phyloP scores from a whole-genome alignment of 495 filamentous ascomycete genomes.

The Geoglossum glabrum region DNA sequence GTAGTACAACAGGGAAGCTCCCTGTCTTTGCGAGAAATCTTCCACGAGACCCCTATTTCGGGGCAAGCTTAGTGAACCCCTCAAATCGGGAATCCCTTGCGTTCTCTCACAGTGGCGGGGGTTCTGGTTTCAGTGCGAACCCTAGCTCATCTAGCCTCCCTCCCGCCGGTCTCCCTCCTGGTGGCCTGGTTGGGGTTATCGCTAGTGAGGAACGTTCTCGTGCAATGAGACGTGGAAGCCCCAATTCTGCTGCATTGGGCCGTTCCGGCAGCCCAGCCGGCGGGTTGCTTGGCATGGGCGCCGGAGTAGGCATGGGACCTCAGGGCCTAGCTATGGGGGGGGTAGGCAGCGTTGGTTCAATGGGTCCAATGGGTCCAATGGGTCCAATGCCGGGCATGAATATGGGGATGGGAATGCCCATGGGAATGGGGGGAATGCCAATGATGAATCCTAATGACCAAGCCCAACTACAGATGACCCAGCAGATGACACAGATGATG shows the following conservation, averaged over 20 bases:
- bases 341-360: not conserved
- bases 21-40: constrained; percentile 77
- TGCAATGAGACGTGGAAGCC: constrained; percentile 61
- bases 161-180: constrained; percentile 28
- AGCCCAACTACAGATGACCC: constrained; percentile 62
- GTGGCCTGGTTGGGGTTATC: constrained; percentile 82
- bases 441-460: constrained; percentile 38
- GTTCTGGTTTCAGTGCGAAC: constrained; percentile 32
- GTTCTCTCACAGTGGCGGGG: constrained; percentile 33
- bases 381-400: constrained; percentile 1
- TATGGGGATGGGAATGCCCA: constrained; percentile 6
- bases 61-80: constrained; percentile 57
- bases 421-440: constrained; percentile 17
- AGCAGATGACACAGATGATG: constrained; percentile 80
- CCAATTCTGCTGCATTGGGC: constrained; percentile 14
- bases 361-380: not conserved
- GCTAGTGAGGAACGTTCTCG: constrained; percentile 60
- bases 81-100: constrained; percentile 58
- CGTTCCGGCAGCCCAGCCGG: constrained; percentile 20
- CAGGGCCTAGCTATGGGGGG: not conserved
- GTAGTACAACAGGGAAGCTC: constrained; percentile 25
- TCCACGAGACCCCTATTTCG: constrained; percentile 76
- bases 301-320: not conserved
- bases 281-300: constrained; percentile 25
- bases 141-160: constrained; percentile 15